Conservation (phyloP, 2,329 filamentous ascomycete genomes). For the Cladosporium phlei region DNA sequence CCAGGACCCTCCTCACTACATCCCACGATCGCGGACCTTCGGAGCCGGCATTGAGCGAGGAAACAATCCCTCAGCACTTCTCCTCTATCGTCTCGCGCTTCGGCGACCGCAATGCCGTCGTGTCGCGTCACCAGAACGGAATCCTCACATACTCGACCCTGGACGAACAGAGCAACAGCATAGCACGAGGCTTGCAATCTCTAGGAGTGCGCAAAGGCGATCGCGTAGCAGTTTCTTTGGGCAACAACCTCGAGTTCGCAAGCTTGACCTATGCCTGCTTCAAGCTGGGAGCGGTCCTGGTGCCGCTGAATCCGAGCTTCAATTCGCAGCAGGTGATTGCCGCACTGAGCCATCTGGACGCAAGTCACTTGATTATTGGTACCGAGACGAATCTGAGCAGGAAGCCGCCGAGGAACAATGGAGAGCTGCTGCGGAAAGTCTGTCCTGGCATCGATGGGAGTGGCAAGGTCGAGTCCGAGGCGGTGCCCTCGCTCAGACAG, state of each 20-base stretch:
- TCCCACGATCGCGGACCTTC: conserved; percentile 28
- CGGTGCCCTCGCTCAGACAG: conserved; percentile 63
- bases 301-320: conserved; percentile 91
- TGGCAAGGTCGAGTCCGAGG: conserved; percentile 46
- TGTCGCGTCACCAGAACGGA: conserved; percentile 58
- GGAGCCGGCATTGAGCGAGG: conserved; percentile 61
- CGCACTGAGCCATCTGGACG: conserved; percentile 70
- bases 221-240: conserved; percentile 78
- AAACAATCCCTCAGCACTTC: conserved; percentile 71
- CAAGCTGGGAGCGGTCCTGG: conserved; percentile 86
- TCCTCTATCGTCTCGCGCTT: conserved; percentile 57
- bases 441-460: conserved; percentile 22
- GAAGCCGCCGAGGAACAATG: conserved; percentile 57
- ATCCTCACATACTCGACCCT: conserved; percentile 70
- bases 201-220: conserved; percentile 76
- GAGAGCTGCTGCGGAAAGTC: conserved; percentile 50
- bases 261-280: conserved; percentile 83
- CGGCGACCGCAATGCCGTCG: conserved; percentile 61
- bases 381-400: conserved; percentile 77
- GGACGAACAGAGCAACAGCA: conserved; percentile 68
- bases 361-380: conserved; percentile 73
- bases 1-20: conserved; percentile 22
- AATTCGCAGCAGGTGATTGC: conserved; percentile 71
- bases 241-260: conserved; percentile 80
- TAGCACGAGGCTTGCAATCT: conserved; percentile 64